Conservation (phyloP, 805 yeast genomes). For the Starmerella davenportii region DNA sequence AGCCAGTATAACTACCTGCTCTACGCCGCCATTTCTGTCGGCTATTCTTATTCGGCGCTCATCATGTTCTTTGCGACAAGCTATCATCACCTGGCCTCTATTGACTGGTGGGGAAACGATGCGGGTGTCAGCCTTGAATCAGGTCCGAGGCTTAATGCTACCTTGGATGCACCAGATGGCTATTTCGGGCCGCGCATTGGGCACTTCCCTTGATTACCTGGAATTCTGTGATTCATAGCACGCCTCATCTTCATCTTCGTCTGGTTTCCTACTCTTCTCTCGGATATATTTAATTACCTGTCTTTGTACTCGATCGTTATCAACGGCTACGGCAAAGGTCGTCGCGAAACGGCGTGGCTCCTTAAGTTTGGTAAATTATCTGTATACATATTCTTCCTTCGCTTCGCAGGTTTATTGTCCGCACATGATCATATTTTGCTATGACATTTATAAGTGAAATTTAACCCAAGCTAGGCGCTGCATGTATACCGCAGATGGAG, state of each 20-base stretch:
- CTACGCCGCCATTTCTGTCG: slow-evolving; percentile 40
- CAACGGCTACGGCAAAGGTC: neutral
- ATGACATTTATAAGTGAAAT: neutral
- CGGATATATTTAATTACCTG: neutral
- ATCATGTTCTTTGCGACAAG: slow-evolving; percentile 38
- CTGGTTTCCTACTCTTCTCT: too few relatives aligned
- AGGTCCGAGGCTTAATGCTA: neutral
- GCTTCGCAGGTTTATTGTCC: too few relatives aligned
- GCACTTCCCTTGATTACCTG: neutral
- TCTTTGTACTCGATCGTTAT: neutral
- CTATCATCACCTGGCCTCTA: slow-evolving; percentile 25
- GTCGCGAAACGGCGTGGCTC: too few relatives aligned
- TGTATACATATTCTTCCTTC: too few relatives aligned
- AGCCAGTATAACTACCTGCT: slow-evolving; percentile 33
- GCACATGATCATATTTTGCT: too few relatives aligned
- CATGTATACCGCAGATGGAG: neutral
- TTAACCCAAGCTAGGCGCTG: neutral
- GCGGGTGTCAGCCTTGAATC: slow-evolving; percentile 8
- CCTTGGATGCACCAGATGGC: neutral
- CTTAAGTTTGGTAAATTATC: too few relatives aligned
- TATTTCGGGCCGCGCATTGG: slow-evolving; percentile 1
- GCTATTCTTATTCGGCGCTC: slow-evolving; percentile 43
- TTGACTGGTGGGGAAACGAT: slow-evolving; percentile 55
- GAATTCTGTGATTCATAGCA: too few relatives aligned
- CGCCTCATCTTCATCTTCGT: too few relatives aligned